Evolutionary conservation across 768 basidiomycete genomes (phyloP), one percentile per base, ranked within the genome.

Genomic region (Boletus subcaerulescens): DNA sequence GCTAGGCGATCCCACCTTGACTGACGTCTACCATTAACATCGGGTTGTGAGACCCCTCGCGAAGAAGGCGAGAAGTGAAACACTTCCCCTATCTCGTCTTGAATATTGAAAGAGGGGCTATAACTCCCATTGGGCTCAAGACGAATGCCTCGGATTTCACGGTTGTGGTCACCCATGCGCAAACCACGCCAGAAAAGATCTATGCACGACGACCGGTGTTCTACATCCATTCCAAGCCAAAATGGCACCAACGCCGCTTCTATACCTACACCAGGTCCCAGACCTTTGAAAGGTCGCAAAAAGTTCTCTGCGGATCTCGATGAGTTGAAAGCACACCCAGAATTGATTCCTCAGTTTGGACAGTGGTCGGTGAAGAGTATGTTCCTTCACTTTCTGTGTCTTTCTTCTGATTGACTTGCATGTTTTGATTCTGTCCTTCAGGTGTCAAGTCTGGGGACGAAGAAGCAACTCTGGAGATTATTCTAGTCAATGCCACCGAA

Each of bases 401-500:
- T 17, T 35, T 48, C 39, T 26, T 18, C 41, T 18, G 41, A 15
- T 8, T 38, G 13, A 29, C 31, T 26, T 15, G 32, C n/a, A 41
- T 24, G 29, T 29, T 29, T 29, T 15, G 6, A 33, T 32, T 3
- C 26, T 15, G 33, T 6, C 24, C 12, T 9, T 13, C 62, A 88
- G 85, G 68, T 48, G 63, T 85, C n/a, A 65, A 71, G 29, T 43
- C 74, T 24, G 84, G 84, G 26, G 85, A 86, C 26, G 85, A 87
- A 47, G 85, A 87, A 58, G 84, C 84, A 15, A 75, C 79, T n/a
- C 69, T 88, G n/a, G 77, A 84, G 49, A 71, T 85, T 31, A 62
- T 62, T 13, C 69, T 86, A 22, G 64, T 69, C 41, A 56, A 50
- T 45, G 3, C 35, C 13, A 14, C 22, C 7, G 29, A 50, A 32